phyloP scores from a whole-genome alignment of 2,329 filamentous ascomycete species.

The Pseudopithomyces maydicus region DNA sequence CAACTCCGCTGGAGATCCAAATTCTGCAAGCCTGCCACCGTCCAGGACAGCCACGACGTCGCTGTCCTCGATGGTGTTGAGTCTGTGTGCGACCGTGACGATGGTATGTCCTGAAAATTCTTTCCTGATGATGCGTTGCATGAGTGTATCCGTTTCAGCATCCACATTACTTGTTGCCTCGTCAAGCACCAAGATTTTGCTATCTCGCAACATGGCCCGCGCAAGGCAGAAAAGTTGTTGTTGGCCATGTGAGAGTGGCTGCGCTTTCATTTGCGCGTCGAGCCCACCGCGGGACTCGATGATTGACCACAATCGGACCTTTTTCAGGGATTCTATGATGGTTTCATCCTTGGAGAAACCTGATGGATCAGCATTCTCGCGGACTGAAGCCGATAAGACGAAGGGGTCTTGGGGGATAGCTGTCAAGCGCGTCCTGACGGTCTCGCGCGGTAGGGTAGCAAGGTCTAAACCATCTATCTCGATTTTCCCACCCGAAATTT shows the following conservation, averaged over 20 bases:
- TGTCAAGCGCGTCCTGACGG: conserved; percentile 48
- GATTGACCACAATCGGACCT: conserved; percentile 27
- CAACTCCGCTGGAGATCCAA: conserved; percentile 20
- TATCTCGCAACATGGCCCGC: conserved; percentile 38
- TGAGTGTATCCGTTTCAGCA: conserved; percentile 22
- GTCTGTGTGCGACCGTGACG: conserved; percentile 33
- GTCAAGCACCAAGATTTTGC: conserved; percentile 40
- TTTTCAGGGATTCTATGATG: background rate
- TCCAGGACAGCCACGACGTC: conserved; percentile 31
- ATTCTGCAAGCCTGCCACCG: conserved; percentile 29
- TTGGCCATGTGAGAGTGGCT: conserved; percentile 29
- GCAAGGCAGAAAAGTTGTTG: conserved; percentile 43
- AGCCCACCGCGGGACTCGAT: conserved; percentile 13
- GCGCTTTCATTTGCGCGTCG: background rate
- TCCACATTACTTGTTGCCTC: conserved; percentile 38
- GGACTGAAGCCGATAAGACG: conserved; percentile 17
- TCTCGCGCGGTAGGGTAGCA: conserved; percentile 43
- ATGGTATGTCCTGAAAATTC: conserved; percentile 25
- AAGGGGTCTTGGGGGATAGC: conserved; percentile 56
- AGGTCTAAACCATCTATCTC: conserved; percentile 55
- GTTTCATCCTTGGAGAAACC: conserved; percentile 3
- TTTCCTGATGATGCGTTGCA: conserved; percentile 20
- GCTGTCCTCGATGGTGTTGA: conserved; percentile 27
- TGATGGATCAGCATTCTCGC: conserved; percentile 16
- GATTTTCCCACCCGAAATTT: conserved; percentile 41